Evolutionary conservation across 2,329 filamentous ascomycete genomes (phyloP).

Genomic region (Fusarium lyarnte): DNA sequence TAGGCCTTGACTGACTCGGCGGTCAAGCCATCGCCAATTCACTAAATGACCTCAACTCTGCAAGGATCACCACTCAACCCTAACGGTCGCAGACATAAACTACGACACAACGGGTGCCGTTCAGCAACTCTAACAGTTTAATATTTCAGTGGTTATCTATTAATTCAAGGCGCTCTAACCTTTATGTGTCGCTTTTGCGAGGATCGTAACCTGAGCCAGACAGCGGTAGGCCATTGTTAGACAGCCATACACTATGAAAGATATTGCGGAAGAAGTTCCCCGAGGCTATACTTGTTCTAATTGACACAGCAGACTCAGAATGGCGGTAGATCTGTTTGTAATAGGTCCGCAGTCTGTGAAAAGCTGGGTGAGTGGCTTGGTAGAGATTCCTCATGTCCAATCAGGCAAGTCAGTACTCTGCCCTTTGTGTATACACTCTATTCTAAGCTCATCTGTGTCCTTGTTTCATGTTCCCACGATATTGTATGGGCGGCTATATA

Average conservation of each 20-base stretch:
- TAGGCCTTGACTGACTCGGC: not conserved
- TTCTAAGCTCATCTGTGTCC: not conserved
- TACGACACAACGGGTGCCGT: fast-evolving
- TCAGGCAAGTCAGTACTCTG: too few relatives aligned
- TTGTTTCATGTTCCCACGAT: not conserved
- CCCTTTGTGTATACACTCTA: not conserved
- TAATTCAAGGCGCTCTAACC: not conserved
- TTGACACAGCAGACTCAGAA: too few relatives aligned
- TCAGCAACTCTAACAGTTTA: fast-evolving
- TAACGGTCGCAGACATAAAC: fast-evolving
- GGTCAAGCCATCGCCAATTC: not conserved
- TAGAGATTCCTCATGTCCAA: too few relatives aligned
- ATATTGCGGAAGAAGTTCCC: fast-evolving
- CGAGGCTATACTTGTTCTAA: too few relatives aligned
- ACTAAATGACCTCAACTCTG: too few relatives aligned
- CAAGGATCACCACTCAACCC: too few relatives aligned
- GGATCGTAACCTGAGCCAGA: too few relatives aligned
- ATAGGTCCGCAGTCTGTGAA: fast-evolving
- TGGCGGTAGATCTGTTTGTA: not conserved
- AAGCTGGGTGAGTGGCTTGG: too few relatives aligned
- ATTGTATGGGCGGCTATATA: too few relatives aligned
- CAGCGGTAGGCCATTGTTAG: not conserved
- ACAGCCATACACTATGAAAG: not conserved
- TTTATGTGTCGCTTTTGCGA: too few relatives aligned
- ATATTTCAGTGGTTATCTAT: fast-evolving